phyloP scores from a whole-genome alignment of 352 stramenopile species.

The Thalassiosira hispida region DNA sequence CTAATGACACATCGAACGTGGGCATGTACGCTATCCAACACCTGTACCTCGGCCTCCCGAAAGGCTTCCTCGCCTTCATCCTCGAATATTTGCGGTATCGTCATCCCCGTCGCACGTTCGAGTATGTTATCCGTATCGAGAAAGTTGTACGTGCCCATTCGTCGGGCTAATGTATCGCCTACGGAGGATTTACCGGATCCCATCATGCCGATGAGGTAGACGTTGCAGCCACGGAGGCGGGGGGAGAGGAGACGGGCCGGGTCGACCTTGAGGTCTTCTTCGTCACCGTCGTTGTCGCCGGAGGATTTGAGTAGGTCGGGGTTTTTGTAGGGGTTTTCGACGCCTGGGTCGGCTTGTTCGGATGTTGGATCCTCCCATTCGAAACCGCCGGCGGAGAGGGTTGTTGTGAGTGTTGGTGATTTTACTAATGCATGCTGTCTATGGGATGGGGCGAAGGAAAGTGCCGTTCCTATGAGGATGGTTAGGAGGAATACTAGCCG shows the following conservation, averaged over 20 bases:
- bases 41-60: slow-evolving; percentile 71
- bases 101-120: slow-evolving; percentile 71
- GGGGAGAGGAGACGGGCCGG: slow-evolving; percentile 72
- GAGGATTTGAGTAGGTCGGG: slow-evolving; percentile 37
- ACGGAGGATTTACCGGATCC: slow-evolving; percentile 81
- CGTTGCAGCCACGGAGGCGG: slow-evolving; percentile 73
- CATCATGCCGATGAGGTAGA: slow-evolving; percentile 88
- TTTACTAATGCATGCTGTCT: neutral
- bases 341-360: slow-evolving; percentile 68
- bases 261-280: slow-evolving; percentile 68
- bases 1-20: slow-evolving; percentile 82
- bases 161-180: slow-evolving; percentile 70
- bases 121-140: slow-evolving; percentile 84
- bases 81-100: slow-evolving; percentile 81
- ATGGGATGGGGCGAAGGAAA: slow-evolving; percentile 20
- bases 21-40: slow-evolving; percentile 78
- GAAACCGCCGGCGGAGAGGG: slow-evolving; percentile 71
- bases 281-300: slow-evolving; percentile 16
- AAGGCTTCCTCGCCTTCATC: slow-evolving; percentile 81
- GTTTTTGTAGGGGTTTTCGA: slow-evolving; percentile 84
- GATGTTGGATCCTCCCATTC: slow-evolving; percentile 81
- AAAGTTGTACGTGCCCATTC: slow-evolving; percentile 86
- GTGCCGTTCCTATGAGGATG: slow-evolving; percentile 10
- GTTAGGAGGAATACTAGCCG: slow-evolving; percentile 1
- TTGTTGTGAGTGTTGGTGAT: neutral